Conservation (phyloP, 345 rosid species). For the Gossypium herbaceum region DNA sequence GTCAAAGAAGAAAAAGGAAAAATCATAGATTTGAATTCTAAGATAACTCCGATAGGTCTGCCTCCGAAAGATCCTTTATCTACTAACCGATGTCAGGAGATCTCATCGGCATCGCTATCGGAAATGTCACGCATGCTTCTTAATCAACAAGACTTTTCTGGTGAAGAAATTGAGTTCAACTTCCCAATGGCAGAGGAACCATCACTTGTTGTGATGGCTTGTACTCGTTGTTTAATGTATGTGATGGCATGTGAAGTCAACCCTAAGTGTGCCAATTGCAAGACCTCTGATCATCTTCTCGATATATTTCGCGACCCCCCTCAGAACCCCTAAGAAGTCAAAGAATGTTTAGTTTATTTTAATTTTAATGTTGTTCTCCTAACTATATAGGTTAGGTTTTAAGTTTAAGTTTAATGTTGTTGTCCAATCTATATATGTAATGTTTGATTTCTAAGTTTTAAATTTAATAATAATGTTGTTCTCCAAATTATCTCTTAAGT, state of each 20-base stretch:
- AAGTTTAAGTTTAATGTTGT: no score
- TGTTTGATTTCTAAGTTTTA: no score
- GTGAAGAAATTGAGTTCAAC: background rate
- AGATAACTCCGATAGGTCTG: background rate
- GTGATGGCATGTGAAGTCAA: constrained; percentile 30
- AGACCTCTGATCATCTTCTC: constrained; percentile 11
- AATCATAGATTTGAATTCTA: background rate
- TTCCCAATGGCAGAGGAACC: background rate
- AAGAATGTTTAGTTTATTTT: background rate
- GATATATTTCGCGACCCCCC: constrained; percentile 13
- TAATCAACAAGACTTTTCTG: background rate
- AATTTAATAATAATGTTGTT: no score
- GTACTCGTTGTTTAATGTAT: constrained; percentile 28
- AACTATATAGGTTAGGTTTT: no score
- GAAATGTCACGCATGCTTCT: background rate
- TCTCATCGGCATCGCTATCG: background rate
- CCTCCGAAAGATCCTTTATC: background rate
- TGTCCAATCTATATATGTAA: no score
- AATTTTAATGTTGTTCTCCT: background rate
- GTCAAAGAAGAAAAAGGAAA: background rate
- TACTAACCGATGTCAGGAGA: background rate
- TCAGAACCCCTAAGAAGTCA: background rate
- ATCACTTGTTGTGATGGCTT: constrained; percentile 31
- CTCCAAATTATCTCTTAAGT: no score
- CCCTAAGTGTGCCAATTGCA: constrained; percentile 33